Base-by-base conservation (phyloP, 345 rosid genomes). In the Hibiscus syriacus region DNA sequence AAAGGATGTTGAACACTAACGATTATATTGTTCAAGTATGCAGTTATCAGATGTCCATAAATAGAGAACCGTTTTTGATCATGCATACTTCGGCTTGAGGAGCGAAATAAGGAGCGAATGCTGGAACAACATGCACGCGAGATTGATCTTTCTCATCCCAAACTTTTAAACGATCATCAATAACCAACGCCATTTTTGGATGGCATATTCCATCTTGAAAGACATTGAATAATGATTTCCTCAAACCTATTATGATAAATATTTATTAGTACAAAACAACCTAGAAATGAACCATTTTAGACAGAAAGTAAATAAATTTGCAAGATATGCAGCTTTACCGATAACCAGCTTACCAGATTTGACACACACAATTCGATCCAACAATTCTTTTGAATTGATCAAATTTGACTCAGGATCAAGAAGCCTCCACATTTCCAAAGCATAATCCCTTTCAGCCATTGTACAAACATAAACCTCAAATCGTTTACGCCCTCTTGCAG, bases 391-490 rank as follows among this genome's bases (percentile, higher is more conserved):
- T 29, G 85, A 61, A 78, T 71, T 86, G 49, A 95, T 95, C 84
- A 95, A 81, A 79, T 84, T 95, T 75, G 90, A 88, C 52, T 90
- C 98, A 54, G 99, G 99, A 72, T 95, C 98, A 79, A 95, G 98
- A 80, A 95, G 99, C 84, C 98, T 85, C 99, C 98, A 95, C 97
- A 95, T 95, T 80, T 95, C 99, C 66, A 92, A 77, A 59, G 99
- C 98, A 75, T 95, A 95, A 80, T 95, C 98, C 80, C 90, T 87
- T 80, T 95, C 98, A 71, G 99, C 98, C 99, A 95, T 95, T 3
- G 99, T 95, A 86, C 99, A 95, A 79, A 90, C 99, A 84, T 92
- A 95, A 75, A 95, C 99, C 78, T 92, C 98, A 79, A 95, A 95
- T 34, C 99, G 97, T 83, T 92, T 95, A 59, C 99, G 90, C 70